Evolutionary conservation across 78 protist genomes (phyloP), one percentile per base, ranked within the genome.

Genomic region (Ministeria vibrans): DNA sequence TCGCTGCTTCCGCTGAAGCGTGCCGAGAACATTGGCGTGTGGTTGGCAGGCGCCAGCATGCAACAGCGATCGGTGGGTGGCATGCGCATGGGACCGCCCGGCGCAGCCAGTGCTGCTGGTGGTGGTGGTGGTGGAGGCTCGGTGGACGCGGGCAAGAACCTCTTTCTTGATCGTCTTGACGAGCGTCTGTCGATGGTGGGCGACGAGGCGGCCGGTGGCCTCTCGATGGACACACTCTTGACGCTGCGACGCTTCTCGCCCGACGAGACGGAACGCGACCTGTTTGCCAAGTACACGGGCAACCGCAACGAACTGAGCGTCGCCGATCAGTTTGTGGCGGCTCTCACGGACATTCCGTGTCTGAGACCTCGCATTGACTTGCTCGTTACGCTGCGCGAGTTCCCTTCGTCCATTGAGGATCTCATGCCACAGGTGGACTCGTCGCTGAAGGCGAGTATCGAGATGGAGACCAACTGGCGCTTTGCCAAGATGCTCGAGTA

Each of bases 401-500:
- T 66, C n/a, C 73, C 73, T 3, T 20, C 1, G 49, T 46, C 18
- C 34, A 3, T 66, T 5, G 73, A 36, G 18, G 73, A 66, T 11
- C 49, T 66, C 13, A 2, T 23, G 27, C 73, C 73, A 2, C 51
- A 66, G 28, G 22, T 66, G 32, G 25, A 34, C 23, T 2, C 7
- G 46, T 39, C 73, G 22, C 46, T 66, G 30, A 22, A 6, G 51
- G 73, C 73, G 30, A 22, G 43, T 28, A 39, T 22, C 20, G 49
- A 66, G 13, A 23, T 66, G 38, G 28, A 13, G 20, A 28, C 1
- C 38, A 39, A 28, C 73, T 0, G 2, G 38, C 5, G 41, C 32
- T 66, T 66, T 39, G 46, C 4, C 32, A 28, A 66, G 49, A 46
- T 62, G 70, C 45, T 80, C 34, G 41, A 76, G 70, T 28, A 63